phyloP scores from a whole-genome alignment of 1,284 basidiomycete species.

The Papiliotrema flavescens region DNA sequence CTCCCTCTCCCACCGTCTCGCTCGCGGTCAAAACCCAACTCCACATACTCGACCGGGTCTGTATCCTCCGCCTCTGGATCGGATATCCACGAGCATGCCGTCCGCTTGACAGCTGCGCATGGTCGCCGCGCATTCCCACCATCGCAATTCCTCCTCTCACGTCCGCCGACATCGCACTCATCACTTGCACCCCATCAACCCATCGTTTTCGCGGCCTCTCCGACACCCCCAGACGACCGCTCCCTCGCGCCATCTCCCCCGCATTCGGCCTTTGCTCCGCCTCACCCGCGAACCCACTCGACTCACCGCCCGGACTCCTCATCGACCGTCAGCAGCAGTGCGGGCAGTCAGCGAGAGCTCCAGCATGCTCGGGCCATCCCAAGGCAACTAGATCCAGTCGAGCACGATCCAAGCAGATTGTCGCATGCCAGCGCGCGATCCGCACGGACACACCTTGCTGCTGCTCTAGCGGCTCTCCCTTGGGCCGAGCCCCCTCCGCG shows the following conservation, averaged over 20 bases:
- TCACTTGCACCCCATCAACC: not conserved
- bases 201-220: not conserved
- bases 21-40: no score
- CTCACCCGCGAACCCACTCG: not conserved
- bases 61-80: not conserved
- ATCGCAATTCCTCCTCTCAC: not conserved
- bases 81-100: not conserved
- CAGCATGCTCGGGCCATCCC: not conserved
- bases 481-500: conserved; percentile 24
- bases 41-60: not conserved
- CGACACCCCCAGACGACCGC: not conserved
- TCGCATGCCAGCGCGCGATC: not conserved
- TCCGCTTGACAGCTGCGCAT: not conserved
- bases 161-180: not conserved
- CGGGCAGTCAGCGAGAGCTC: no score
- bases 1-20: not conserved
- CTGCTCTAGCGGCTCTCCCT: conserved; percentile 15
- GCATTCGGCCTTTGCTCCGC: not conserved
- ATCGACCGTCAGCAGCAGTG: not conserved
- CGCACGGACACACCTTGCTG: not conserved
- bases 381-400: not conserved
- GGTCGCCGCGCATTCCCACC: not conserved
- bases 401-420: not conserved
- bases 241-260: not conserved
- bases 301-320: not conserved